Percentiles rank a stretch among this genome's conserved stretches.
Evolutionary conservation across 768 basidiomycete genomes (phyloP).

Genomic region (Pulveroboletus sp.): DNA sequence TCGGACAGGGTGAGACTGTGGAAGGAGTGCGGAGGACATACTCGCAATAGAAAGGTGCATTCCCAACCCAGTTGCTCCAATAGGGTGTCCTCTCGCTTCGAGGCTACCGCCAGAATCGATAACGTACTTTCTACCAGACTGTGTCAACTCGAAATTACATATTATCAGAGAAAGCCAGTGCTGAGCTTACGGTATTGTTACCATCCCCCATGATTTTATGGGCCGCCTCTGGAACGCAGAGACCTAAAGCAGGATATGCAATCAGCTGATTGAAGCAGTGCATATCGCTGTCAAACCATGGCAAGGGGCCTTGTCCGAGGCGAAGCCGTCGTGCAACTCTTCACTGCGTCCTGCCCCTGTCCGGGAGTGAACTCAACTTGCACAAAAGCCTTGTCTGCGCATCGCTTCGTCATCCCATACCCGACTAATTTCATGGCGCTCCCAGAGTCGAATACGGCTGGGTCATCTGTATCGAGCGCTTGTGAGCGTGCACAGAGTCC

Average conservation of each 20-base stretch:
- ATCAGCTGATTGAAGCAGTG: constrained; percentile 46
- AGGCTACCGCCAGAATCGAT: constrained; percentile 82
- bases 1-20: background rate
- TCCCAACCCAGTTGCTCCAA: constrained; percentile 73
- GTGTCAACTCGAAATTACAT: background rate
- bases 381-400: constrained; percentile 62
- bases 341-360: constrained; percentile 55
- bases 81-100: constrained; percentile 79
- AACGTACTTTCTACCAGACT: constrained; percentile 82
- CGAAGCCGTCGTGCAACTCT: constrained; percentile 86
- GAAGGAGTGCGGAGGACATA: constrained; percentile 30
- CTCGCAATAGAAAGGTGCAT: constrained; percentile 83
- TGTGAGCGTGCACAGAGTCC: constrained; percentile 64
- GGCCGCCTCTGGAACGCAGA: constrained; percentile 59
- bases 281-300: background rate
- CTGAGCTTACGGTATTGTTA: constrained; percentile 65
- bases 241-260: constrained; percentile 71
- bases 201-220: constrained; percentile 67
- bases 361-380: constrained; percentile 63
- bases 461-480: constrained; percentile 59
- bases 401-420: constrained; percentile 64
- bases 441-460: constrained; percentile 53
- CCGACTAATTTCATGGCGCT: constrained; percentile 76
- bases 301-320: constrained; percentile 56
- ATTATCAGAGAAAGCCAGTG: background rate